Evolutionary conservation across 2,329 filamentous ascomycete species (phyloP).

Genomic region (Botrytis elliptica): DNA sequence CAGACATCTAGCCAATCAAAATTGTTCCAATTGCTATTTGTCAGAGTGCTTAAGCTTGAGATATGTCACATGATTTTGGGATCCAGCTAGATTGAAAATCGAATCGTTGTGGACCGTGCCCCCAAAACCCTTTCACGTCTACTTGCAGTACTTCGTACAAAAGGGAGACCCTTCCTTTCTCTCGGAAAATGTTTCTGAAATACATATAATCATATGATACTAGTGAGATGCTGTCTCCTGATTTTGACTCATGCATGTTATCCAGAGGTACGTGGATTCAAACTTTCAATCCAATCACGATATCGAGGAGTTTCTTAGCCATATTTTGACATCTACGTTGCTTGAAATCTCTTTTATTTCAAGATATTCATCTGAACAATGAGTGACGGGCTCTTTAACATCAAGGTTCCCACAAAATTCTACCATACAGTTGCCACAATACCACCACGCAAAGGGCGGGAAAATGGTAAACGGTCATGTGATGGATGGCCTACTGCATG

Average conservation of each 20-base stretch:
- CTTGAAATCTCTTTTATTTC: not conserved
- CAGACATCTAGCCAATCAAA: no score
- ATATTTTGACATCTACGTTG: not conserved
- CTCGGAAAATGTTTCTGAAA: not conserved
- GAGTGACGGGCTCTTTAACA: not conserved
- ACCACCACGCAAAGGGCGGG: not conserved
- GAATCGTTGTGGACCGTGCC: no score
- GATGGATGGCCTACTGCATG: no score
- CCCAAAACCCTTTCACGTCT: no score
- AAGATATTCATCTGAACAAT: not conserved
- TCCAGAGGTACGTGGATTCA: not conserved
- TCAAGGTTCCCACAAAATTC: not conserved
- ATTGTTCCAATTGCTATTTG: no score
- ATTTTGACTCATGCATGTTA: not conserved
- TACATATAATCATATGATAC: not conserved
- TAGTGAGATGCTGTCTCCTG: not conserved
- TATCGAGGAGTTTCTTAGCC: not conserved
- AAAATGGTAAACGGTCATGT: no score
- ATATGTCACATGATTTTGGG: no score
- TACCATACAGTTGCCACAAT: not conserved
- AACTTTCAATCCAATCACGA: not conserved
- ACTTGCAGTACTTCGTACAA: no score
- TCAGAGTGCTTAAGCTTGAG: no score
- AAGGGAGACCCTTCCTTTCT: not conserved
- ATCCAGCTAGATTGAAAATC: no score